Evolutionary conservation across 2,329 filamentous ascomycete genomes (phyloP).

Genomic region (Metarhizium sp.): DNA sequence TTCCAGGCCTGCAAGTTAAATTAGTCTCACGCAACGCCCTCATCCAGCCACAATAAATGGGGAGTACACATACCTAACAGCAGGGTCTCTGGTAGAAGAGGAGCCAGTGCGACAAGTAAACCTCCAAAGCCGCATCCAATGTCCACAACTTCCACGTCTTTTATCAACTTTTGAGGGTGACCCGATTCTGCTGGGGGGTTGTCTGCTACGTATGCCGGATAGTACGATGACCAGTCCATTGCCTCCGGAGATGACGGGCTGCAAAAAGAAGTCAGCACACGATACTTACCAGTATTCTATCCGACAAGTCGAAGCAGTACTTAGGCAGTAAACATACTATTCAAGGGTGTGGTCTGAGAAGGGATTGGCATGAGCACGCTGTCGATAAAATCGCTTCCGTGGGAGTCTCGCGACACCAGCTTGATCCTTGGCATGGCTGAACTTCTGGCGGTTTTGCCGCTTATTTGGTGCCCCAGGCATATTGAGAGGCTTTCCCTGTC

Average conservation of each 20-base stretch:
- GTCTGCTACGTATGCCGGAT: slow-evolving; percentile 58
- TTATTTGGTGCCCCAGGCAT: slow-evolving; percentile 37
- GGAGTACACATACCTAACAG: slow-evolving; percentile 58
- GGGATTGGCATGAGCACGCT: slow-evolving; percentile 93
- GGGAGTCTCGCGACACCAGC: slow-evolving; percentile 56
- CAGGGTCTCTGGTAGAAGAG: slow-evolving; percentile 69
- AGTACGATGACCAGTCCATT: slow-evolving; percentile 89
- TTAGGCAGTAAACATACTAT: slow-evolving; percentile 50
- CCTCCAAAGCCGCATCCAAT: slow-evolving; percentile 97
- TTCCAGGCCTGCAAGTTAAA: slow-evolving; percentile 59
- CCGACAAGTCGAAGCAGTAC: neutral
- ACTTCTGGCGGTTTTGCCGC: slow-evolving; percentile 56
- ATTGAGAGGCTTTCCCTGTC: neutral
- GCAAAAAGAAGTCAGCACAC: slow-evolving; percentile 5
- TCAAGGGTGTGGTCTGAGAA: slow-evolving; percentile 87
- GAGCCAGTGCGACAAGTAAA: slow-evolving; percentile 74
- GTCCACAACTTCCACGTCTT: slow-evolving; percentile 84
- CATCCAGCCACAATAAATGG: neutral
- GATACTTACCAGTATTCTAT: neutral
- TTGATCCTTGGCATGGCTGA: slow-evolving; percentile 45
- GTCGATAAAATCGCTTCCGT: slow-evolving; percentile 92
- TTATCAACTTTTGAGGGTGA: slow-evolving; percentile 24
- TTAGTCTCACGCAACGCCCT: neutral
- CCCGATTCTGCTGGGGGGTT: slow-evolving; percentile 17
- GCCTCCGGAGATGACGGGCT: slow-evolving; percentile 70